Evolutionary conservation across 106 monocot species (phyloP).

Genomic region (Dendrobium chrysotoxum): DNA sequence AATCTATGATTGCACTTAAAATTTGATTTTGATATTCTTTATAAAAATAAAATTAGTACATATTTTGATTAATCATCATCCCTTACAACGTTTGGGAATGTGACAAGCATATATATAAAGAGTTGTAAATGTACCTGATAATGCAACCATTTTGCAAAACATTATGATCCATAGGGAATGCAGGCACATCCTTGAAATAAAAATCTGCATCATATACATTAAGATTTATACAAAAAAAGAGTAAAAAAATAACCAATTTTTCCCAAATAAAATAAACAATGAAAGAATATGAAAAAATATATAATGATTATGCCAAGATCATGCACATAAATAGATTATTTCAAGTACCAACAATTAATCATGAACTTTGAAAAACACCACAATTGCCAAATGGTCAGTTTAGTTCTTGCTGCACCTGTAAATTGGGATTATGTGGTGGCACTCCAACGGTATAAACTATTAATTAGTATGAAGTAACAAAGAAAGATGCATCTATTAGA

Average conservation of each 20-base stretch:
- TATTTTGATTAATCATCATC: background rate
- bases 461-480: background rate
- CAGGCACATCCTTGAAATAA: constrained; percentile 2
- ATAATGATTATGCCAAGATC: background rate
- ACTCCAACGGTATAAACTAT: background rate
- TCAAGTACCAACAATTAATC: background rate
- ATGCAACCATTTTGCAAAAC: background rate
- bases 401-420: background rate
- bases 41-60: background rate
- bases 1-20: background rate
- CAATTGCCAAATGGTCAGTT: background rate
- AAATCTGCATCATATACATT: background rate
- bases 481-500: background rate
- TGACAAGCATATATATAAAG: background rate
- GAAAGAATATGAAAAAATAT: background rate
- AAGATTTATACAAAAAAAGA: background rate
- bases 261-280: background rate
- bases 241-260: background rate
- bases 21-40: no score
- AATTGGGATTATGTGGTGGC: background rate
- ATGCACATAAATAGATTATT: background rate
- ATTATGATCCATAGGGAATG: background rate
- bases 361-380: background rate
- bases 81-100: background rate
- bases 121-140: background rate